Evolutionary conservation across 306 rosid species (phyloP), one percentile per base, ranked within the genome.

Genomic region (Malus sylvestris): DNA sequence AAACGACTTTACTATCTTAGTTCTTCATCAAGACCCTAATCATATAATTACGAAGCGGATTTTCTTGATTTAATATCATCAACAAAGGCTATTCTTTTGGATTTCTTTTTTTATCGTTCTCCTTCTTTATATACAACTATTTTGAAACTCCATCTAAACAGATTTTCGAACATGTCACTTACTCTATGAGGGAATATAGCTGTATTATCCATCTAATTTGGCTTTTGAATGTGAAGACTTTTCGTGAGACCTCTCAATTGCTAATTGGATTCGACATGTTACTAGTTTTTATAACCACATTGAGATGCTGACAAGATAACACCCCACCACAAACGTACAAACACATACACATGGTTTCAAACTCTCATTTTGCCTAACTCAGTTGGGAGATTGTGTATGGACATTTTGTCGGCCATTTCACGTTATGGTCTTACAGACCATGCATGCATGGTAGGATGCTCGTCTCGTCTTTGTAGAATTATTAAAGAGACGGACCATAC

Each of bases 321-420:
- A 16, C 23, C 68, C 22, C 22, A 27, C 66, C 66, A 11, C 19
- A 27, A 4, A 63, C 23, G 11, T 18, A 35, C 14, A 19, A 9
- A 63, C 6, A 33, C 4, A 64, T 32, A 64, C 27, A 16, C 14
- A 67, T 25, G 27, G 42, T 73, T 73, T 25, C 30, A 44, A 59
- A 20, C 68, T 73, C 76, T 40, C 52, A 74, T 46, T 18, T 61
- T 74, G 60, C 70, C 60, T 44, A 15, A 60, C 76, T 73, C 57
- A 18, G 10, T 74, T 61, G 19, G 20, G 11, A 60, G 69, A 27
- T 9, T 61, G 52, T 33, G 10, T 62, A 12, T 67, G 70, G 61
- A 62, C 78, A 74, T 29, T 62, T 23, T 23, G 30, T 73, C 57
- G 18, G 42, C 57, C 32, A 10, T 27, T 73, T 73, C 68, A 27